These are phyloP conservation scores for Trichocladium antarcticum DNA, from an alignment of 495 filamentous ascomycete species.

Conservation along the genomic window DNA sequence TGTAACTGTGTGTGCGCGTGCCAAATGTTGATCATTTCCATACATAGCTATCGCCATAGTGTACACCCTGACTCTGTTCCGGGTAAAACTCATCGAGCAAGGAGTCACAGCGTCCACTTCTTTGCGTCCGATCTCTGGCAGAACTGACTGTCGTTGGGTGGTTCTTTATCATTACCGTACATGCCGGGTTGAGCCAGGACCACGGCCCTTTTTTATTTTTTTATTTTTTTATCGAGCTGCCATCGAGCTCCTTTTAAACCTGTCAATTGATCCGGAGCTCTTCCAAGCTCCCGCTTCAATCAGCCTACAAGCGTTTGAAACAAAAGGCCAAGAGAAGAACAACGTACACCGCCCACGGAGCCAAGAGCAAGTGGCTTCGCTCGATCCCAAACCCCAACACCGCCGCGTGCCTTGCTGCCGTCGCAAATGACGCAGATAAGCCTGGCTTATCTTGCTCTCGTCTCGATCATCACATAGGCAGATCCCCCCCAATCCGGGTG, in stretches of 20 bases:
- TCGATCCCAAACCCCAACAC: background rate
- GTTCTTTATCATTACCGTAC: background rate
- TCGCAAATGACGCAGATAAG: constrained; percentile 43
- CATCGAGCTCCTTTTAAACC: constrained; percentile 1
- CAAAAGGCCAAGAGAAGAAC: no score
- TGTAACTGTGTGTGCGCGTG: no score
- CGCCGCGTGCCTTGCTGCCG: constrained; percentile 10
- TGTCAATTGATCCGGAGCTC: background rate
- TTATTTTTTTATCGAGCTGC: background rate
- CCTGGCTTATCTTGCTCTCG: constrained; percentile 43
- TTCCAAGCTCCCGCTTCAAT: background rate
- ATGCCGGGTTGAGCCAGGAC: background rate
- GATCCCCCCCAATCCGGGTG: constrained; percentile 15
- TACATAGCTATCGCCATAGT: no score
- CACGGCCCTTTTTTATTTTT: background rate
- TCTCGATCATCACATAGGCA: constrained; percentile 42
- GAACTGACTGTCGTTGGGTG: background rate
- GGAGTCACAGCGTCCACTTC: no score
- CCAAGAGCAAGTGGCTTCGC: background rate
- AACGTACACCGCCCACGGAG: background rate
- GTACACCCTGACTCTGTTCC: no score
- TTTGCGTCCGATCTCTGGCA: no score
- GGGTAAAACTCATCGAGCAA: no score
- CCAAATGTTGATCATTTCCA: no score
- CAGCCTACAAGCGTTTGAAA: no score